These are phyloP conservation scores for Aspergillus luchuensis DNA, from an alignment of 2,329 filamentous ascomycete genomes.

Conservation along the genomic window DNA sequence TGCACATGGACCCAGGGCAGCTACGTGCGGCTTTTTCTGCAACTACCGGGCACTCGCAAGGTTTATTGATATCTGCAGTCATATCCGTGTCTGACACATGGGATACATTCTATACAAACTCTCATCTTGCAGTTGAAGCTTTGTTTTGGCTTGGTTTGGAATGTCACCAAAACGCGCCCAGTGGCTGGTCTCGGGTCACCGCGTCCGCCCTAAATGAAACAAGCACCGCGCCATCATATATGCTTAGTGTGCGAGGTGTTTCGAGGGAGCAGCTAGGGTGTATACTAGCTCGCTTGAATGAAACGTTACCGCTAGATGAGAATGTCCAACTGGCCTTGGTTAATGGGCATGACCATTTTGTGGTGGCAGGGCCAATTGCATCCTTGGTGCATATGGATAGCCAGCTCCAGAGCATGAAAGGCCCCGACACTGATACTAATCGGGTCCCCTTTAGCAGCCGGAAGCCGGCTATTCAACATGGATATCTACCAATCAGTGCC, in stretches of 20 bases:
- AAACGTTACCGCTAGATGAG: background rate
- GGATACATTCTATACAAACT: conserved; percentile 35
- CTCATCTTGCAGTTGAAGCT: conserved; percentile 30
- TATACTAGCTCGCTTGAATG: conserved; percentile 14
- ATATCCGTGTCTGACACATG: conserved; percentile 37
- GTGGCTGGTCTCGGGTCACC: background rate
- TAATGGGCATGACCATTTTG: conserved; percentile 21
- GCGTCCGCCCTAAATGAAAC: background rate
- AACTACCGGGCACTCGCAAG: conserved; percentile 44
- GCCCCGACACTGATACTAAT: conserved; percentile 16
- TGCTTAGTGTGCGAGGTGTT: conserved; percentile 21
- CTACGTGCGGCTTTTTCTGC: conserved; percentile 27
- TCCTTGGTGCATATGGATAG: conserved; percentile 17
- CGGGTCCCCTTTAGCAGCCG: conserved; percentile 36
- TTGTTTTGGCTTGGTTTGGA: conserved; percentile 28
- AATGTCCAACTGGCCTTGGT: conserved; percentile 14
- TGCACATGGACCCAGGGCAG: conserved; percentile 33
- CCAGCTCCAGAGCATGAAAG: conserved; percentile 7
- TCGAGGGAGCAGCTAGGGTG: background rate
- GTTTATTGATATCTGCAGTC: conserved; percentile 39
- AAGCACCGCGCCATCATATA: conserved; percentile 14
- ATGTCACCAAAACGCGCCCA: conserved; percentile 18
- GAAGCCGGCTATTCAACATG: conserved; percentile 27
- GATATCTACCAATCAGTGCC: conserved; percentile 45
- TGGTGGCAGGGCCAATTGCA: conserved; percentile 19